Evolutionary conservation across 805 yeast species (phyloP), one percentile per base, ranked within the genome.

Genomic region (Ogataea populi-albae): DNA sequence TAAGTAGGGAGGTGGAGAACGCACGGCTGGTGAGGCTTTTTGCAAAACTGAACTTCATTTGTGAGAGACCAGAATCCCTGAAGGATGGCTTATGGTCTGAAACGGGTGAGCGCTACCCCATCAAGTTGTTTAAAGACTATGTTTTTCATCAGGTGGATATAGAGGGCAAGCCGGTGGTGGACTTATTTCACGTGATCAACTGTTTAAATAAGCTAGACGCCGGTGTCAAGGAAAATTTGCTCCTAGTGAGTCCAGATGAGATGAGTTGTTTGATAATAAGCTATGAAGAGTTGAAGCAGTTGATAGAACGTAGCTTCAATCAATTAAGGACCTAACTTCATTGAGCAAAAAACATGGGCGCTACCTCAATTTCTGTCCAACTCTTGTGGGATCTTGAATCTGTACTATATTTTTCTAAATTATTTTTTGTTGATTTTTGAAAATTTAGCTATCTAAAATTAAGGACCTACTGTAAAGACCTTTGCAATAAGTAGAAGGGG

Each of bases 141-240:
- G 81, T 88, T 2, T 93, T 89, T 64, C 93, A 85, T 52, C 95
- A 86, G 55, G 73, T 71, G 24, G 88, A 86, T 57, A 89, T 82
- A 34, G 60, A 61, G 17, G 96, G 96, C 10, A 72, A 73, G 49
- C 88, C 95, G 3, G 75, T 79, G 2, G 64, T 87, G 38, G 96
- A 93, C 59, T 66, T 93, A 49, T 80, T 88, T 1, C 87, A 87
- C 57, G 89, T 88, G 5, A 64, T 93, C 41, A 68, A 77, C 32
- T 76, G 83, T 50, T 65, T 93, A 52, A 91, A 91, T 62, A 93
- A 91, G 61, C 66, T 93, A 46, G 98, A 93, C 55, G 94, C 91
- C 5, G 98, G 97, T 1, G 72, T 82, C 22, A 88, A 86, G 34
- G 98, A 93, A 61, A 79, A 76, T 47, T 62, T 93, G 11, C 65